Evolutionary conservation across 306 rosid genomes (phyloP).

Genomic region (Cicer arietinum): DNA sequence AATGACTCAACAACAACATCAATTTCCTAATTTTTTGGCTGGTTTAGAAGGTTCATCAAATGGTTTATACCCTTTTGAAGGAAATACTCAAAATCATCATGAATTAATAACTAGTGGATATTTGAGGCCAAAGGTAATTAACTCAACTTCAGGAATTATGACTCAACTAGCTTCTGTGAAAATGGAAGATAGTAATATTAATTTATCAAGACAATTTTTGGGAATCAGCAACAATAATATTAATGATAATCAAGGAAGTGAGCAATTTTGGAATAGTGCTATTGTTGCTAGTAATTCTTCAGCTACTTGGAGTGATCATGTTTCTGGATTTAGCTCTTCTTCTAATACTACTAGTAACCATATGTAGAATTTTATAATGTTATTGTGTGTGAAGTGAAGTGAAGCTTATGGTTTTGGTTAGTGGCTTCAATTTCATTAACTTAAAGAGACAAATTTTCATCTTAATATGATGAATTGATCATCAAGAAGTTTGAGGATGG

Average conservation of each 20-base stretch:
- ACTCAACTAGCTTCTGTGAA: constrained; percentile 60
- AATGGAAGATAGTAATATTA: constrained; percentile 61
- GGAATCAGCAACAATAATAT: constrained; percentile 45
- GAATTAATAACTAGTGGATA: constrained; percentile 25
- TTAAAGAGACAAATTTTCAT: constrained; percentile 13
- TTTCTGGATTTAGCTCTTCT: constrained; percentile 68
- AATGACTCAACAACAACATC: constrained; percentile 50
- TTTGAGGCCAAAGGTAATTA: constrained; percentile 45
- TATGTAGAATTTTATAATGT: constrained; percentile 35
- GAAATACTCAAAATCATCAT: constrained; percentile 12
- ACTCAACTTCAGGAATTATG: constrained; percentile 45
- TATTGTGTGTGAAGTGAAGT: background rate
- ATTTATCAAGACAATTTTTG: constrained; percentile 63
- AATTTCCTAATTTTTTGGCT: constrained; percentile 57
- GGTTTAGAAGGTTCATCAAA: constrained; percentile 60
- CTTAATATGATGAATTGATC: constrained; percentile 1
- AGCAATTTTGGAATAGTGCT: constrained; percentile 65
- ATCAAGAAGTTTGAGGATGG: constrained; percentile 25
- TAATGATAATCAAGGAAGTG: constrained; percentile 29
- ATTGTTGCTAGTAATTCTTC: constrained; percentile 25
- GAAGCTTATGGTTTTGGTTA: constrained; percentile 26
- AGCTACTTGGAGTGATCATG: constrained; percentile 62
- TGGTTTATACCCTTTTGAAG: constrained; percentile 53
- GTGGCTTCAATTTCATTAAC: constrained; percentile 42
- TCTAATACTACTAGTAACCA: constrained; percentile 59